phyloP scores from a whole-genome alignment of 164 flowering plant genomes.

The Tetrastigma voinierianum region DNA sequence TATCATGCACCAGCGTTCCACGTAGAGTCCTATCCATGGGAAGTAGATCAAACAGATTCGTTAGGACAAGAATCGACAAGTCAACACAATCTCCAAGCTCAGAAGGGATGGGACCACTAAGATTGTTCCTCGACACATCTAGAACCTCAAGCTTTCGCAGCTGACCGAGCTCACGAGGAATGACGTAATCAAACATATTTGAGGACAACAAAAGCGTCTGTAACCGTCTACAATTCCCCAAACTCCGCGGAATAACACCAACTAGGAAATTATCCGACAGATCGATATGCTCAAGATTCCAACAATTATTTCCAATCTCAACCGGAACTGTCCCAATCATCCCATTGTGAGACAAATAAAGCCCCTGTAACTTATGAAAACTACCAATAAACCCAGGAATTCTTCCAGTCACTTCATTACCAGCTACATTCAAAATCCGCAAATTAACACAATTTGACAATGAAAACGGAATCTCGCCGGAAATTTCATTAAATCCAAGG shows the following conservation, averaged over 20 bases:
- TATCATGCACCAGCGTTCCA: conserved; percentile 4
- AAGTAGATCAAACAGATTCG: conserved; percentile 47
- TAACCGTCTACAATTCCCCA: conserved; percentile 53
- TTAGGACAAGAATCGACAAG: conserved; percentile 57
- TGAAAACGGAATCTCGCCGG: conserved; percentile 43
- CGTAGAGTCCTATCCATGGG: not conserved
- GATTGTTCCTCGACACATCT: conserved; percentile 72
- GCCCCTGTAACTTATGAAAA: conserved; percentile 34
- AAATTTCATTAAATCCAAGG: conserved; percentile 49
- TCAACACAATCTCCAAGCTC: conserved; percentile 48
- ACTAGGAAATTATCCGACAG: conserved; percentile 57
- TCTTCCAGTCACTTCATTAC: conserved; percentile 45
- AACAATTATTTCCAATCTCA: conserved; percentile 47
- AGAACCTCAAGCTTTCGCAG: conserved; percentile 60
- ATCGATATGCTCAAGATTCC: conserved; percentile 62
- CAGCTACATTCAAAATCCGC: conserved; percentile 52
- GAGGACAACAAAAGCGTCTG: conserved; percentile 51
- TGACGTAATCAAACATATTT: conserved; percentile 50
- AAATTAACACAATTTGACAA: conserved; percentile 35
- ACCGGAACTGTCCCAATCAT: conserved; percentile 47
- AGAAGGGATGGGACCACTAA: conserved; percentile 46
- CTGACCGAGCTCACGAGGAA: conserved; percentile 63
- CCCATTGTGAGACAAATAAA: conserved; percentile 51
- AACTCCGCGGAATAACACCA: conserved; percentile 48
- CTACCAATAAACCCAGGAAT: conserved; percentile 43